Evolutionary conservation across 805 yeast species (phyloP).

Genomic region (Brettanomyces nanus): DNA sequence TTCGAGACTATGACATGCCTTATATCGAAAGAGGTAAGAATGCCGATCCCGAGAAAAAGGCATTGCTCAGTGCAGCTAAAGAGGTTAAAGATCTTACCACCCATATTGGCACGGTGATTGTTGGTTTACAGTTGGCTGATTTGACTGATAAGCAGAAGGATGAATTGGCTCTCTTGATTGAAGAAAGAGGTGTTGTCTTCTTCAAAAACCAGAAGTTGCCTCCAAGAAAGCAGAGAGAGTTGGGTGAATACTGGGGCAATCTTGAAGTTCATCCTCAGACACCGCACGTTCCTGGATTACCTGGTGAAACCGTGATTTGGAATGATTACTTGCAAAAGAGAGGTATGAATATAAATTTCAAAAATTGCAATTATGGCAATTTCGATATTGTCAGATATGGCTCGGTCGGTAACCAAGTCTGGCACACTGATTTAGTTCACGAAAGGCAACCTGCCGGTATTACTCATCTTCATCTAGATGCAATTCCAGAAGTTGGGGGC

Average conservation of each 20-base stretch:
- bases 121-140: conserved; percentile 37
- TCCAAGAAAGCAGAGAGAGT: conserved; percentile 33
- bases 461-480: conserved; percentile 45
- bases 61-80: conserved; percentile 31
- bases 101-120: conserved; percentile 41
- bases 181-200: conserved; percentile 44
- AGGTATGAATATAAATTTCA: conserved; percentile 14
- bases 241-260: conserved; percentile 39
- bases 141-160: conserved; percentile 35
- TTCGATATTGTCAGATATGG: conserved; percentile 9
- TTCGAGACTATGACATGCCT: conserved; percentile 26
- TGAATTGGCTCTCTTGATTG: conserved; percentile 38
- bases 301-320: conserved; percentile 36
- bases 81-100: conserved; percentile 36
- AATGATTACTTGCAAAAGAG: conserved; percentile 26
- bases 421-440: conserved; percentile 46
- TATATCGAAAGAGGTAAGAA: conserved; percentile 27
- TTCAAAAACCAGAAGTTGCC: conserved; percentile 39
- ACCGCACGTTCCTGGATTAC: conserved; percentile 27
- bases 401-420: conserved; percentile 21
- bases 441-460: conserved; percentile 50
- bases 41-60: conserved; percentile 36
- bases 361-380: conserved; percentile 12
- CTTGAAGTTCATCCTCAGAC: conserved; percentile 32
- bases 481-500: conserved; percentile 45